Evolutionary conservation across 495 filamentous ascomycete genomes (phyloP), one percentile per base, ranked within the genome.

Genomic region (Pyrenopolyporus hunteri): DNA sequence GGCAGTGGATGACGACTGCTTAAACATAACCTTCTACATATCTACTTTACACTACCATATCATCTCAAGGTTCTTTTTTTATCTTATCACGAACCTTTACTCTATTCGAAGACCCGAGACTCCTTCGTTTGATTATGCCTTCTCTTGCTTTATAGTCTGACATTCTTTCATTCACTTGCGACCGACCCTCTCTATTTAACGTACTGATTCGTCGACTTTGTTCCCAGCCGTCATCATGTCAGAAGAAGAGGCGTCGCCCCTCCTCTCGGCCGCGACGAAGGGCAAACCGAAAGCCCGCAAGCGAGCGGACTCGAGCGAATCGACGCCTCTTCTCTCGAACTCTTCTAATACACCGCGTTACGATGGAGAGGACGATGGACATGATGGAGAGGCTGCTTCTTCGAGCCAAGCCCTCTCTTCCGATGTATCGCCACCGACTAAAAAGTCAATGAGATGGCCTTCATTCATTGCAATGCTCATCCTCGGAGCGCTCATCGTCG

Each of bases 261-360:
- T 81, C 43, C 74, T 80, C 5, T 68, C 74, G 25, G 57, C 68
- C 28, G 61, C 54, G 10, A 46, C 36, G 35, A 66, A 68, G 29
- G 62, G 76, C 69, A 64, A 72, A 39, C 37, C 67, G n/a, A 71
- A 66, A 3, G 55, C 69, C 20, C 70, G 51, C 11, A 45, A 60
- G 11, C 66, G 64, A 5, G 54, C 70, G 7, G 68, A 65, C 7
- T 60, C 73, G 3, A 63, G 68, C 57, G 84, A 86, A 63, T 73
- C 78, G 55, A 85, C 83, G 8, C 84, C 84, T n/a, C 71, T 87
- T 16, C 69, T 85, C 25, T 76, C 77, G 26, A 70, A 63, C 56
- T 69, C 72, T 2, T 62, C 69, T 11, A 59, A 64, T 20, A 74
- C 74, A 13, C 72, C 75, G 9, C 76, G 74, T 42, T 82, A 84